Conservation (phyloP, 345 rosid species). For the Hibiscus syriacus region DNA sequence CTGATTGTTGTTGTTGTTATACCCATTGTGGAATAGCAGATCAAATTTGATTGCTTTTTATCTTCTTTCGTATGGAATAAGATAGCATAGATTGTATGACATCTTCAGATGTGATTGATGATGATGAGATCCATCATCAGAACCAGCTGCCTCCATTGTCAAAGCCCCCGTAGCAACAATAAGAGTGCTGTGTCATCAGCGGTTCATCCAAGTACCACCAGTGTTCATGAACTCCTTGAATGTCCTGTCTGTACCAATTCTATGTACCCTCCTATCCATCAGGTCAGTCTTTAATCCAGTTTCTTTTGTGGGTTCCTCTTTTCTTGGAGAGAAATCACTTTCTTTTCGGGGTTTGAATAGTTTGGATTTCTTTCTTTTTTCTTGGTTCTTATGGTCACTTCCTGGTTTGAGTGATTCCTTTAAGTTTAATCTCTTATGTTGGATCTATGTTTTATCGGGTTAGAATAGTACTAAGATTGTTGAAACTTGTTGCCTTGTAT, state of each 20-base stretch:
- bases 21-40: background rate
- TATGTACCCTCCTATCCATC: too few species aligned
- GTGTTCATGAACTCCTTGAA: too few species aligned
- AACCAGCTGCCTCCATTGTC: constrained; percentile 43
- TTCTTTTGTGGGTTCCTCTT: background rate
- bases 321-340: background rate
- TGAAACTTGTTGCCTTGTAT: background rate
- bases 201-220: too few species aligned
- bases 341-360: background rate
- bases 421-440: background rate
- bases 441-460: background rate
- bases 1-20: too few species aligned
- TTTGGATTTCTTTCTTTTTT: background rate
- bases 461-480: background rate
- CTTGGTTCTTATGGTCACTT: too few species aligned
- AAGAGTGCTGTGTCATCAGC: constrained; percentile 33
- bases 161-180: constrained; percentile 30
- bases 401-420: background rate
- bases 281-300: background rate
- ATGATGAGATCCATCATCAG: constrained; percentile 62
- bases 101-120: constrained; percentile 69
- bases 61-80: constrained; percentile 40
- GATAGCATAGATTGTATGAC: constrained; percentile 71
- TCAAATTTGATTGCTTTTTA: too few species aligned
- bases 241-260: too few species aligned